A percentile compares a stretch with the other conserved stretches of the same genome.
These are phyloP conservation scores for Chaetomium globosum DNA, from an alignment of 2,329 filamentous ascomycete genomes.

Conservation along the genomic window DNA sequence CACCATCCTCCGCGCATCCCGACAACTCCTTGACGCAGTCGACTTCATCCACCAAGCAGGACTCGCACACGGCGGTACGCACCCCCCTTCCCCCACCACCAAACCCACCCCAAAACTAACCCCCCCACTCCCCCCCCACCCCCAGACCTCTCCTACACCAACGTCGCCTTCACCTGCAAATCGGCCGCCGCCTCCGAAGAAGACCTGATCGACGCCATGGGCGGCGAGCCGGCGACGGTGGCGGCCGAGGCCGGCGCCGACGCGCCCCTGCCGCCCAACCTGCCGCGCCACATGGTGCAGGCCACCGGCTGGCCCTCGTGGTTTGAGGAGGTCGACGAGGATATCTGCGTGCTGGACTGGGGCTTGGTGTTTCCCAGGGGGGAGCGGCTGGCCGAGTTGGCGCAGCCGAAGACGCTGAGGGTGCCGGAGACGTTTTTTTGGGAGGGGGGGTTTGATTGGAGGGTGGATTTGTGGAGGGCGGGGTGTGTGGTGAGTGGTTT, in stretches of 20 bases:
- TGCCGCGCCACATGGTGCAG: slow-evolving; percentile 1
- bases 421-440: slow-evolving; percentile 7
- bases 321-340: slow-evolving; percentile 5
- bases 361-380: background rate
- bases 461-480: slow-evolving; percentile 8
- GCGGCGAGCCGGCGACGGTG: background rate
- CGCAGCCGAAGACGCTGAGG: background rate
- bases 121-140: too few relatives aligned
- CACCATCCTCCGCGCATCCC: background rate
- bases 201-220: background rate
- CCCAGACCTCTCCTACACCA: background rate
- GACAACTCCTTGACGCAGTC: background rate
- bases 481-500: slow-evolving; percentile 10
- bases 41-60: background rate
- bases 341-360: slow-evolving; percentile 1
- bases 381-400: background rate
- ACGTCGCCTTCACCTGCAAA: slow-evolving; percentile 9
- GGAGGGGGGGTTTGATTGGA: background rate
- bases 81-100: background rate
- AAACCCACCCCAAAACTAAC: background rate
- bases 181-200: background rate
- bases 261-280: background rate
- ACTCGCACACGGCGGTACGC: slow-evolving; percentile 3
- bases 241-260: too few relatives aligned
- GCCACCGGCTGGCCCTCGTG: background rate